A percentile compares a stretch with the other conserved stretches of the same genome.
These are phyloP conservation scores for Cordyceps tenuipes DNA, from an alignment of 2,329 filamentous ascomycete genomes.

Conservation along the genomic window DNA sequence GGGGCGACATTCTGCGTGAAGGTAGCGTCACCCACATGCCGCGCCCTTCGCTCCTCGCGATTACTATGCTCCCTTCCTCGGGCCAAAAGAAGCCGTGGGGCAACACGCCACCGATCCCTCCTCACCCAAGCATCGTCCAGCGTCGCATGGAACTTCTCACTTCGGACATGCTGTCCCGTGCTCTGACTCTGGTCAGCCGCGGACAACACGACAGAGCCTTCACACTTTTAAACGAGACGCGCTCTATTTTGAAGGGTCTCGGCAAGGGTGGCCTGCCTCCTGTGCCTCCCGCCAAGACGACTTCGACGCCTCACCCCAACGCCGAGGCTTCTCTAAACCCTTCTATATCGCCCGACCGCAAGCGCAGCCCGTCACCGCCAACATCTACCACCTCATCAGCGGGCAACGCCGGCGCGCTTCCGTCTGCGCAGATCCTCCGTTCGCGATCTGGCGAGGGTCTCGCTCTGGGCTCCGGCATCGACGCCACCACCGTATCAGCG, in stretches of 20 bases:
- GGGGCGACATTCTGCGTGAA: slow-evolving; percentile 87
- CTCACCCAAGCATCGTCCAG: slow-evolving; percentile 91
- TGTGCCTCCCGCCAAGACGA: slow-evolving; percentile 48
- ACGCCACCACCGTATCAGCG: slow-evolving; percentile 70
- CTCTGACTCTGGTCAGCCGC: slow-evolving; percentile 80
- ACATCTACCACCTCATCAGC: slow-evolving; percentile 38
- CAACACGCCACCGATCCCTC: slow-evolving; percentile 74
- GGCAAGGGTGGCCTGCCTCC: slow-evolving; percentile 92
- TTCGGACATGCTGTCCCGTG: slow-evolving; percentile 93
- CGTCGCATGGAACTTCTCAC: slow-evolving; percentile 95
- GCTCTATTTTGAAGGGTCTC: slow-evolving; percentile 89
- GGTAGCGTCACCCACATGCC: slow-evolving; percentile 79
- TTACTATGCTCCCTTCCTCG: slow-evolving; percentile 81
- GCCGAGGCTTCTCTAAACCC: slow-evolving; percentile 36
- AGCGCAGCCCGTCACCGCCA: slow-evolving; percentile 47
- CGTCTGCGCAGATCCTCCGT: slow-evolving; percentile 36
- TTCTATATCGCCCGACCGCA: slow-evolving; percentile 43
- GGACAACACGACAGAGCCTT: slow-evolving; percentile 91
- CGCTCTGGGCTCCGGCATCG: slow-evolving; percentile 65
- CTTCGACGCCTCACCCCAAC: slow-evolving; percentile 41
- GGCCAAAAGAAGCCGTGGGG: slow-evolving; percentile 59
- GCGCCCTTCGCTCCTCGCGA: slow-evolving; percentile 82
- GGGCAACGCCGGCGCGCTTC: slow-evolving; percentile 27
- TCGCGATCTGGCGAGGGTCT: slow-evolving; percentile 50
- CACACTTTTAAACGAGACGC: slow-evolving; percentile 84